Base-by-base conservation (phyloP, 2,329 filamentous ascomycete species). In the Aspergillus ruber region DNA sequence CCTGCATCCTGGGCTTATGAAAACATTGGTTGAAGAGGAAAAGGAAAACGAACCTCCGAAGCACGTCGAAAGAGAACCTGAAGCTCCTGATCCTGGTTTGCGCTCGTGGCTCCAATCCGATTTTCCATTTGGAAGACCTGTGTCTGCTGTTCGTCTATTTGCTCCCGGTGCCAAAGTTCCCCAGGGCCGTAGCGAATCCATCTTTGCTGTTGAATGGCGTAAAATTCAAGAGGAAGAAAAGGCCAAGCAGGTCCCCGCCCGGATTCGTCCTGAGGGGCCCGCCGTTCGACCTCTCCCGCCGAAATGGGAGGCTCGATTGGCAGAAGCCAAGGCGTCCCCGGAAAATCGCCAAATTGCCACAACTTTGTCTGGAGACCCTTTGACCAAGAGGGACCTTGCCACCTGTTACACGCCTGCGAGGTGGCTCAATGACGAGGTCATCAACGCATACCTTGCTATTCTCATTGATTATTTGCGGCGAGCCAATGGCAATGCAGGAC, bases 401-500 rank as follows among this genome's bases (percentile, higher is more conserved):
- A 69, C 67, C 1, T 72, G 69, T 47, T 59, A 61, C 45, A 63
- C 57, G 4, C 58, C 54, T 5, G 44, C 60, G 50, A 63, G 61
- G 2, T 74, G 72, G 72, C 58, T 74, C 18, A 74, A 74, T 45
- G 72, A 74, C 48, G 71, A 73, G 46, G 63, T 74, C 2, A 73
- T 74, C 51, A 74, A 74, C 49, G 64, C 66, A 13, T 74, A 74
- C 47, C 60, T 74, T 18, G 60, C 56, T n/a, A 48, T 73, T n/a
- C 58, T 73, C 23, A 53, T 71, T 20, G 63, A 69, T 35, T 67
- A 71, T 36, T 54, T 70, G 18, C 65, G 68, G 6, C 55, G 60
- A 29, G 53, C 54, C 6, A 50, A 64, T 9, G 59, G 58, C 10
- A 70, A 70, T 42, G 57, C 58, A 2, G 66, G 63, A 7, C 59